Percentiles rank a stretch among this genome's conserved stretches.
phyloP scores from a whole-genome alignment of 2,329 filamentous ascomycete species.

The Hortaea werneckii region DNA sequence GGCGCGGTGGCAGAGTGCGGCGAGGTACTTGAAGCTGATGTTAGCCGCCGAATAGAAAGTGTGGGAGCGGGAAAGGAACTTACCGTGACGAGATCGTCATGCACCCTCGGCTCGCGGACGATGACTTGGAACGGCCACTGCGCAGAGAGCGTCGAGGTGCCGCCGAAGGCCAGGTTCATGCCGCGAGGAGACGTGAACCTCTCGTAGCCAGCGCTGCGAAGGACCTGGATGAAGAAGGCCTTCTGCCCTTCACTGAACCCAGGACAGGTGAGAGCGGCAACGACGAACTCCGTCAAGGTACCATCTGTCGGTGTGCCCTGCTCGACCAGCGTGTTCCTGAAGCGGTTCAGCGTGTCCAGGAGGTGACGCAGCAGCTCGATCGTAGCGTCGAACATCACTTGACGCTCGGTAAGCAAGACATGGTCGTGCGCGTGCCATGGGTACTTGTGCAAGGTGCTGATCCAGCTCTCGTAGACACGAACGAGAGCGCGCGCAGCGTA shows the following conservation, averaged over 20 bases:
- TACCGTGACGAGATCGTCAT: slow-evolving; percentile 17
- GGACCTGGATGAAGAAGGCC: slow-evolving; percentile 9
- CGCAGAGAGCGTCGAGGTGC: slow-evolving; percentile 8
- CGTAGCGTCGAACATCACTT: slow-evolving; percentile 33
- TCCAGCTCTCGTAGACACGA: slow-evolving; percentile 44
- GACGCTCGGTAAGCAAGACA: slow-evolving; percentile 39
- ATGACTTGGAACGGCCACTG: slow-evolving; percentile 25
- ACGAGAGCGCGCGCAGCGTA: slow-evolving; percentile 41
- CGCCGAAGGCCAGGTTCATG: slow-evolving; percentile 18
- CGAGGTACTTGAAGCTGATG: slow-evolving; percentile 13
- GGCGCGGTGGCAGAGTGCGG: slow-evolving; percentile 15
- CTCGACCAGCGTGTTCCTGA: slow-evolving; percentile 4
- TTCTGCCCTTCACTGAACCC: slow-evolving; percentile 27
- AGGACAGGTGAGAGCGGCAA: slow-evolving; percentile 21
- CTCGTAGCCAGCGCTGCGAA: slow-evolving; percentile 12
- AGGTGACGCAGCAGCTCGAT: slow-evolving; percentile 17
- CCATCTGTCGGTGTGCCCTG: slow-evolving; percentile 12
- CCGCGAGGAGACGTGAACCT: slow-evolving; percentile 3
- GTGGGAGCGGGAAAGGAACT: neutral
- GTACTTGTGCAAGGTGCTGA: slow-evolving; percentile 44
- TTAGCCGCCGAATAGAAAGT: neutral
- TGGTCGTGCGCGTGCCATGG: slow-evolving; percentile 38
- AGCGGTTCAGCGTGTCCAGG: slow-evolving; percentile 11
- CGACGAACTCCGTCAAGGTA: slow-evolving; percentile 23
- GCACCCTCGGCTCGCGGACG: slow-evolving; percentile 11